Evolutionary conservation across 768 basidiomycete species (phyloP).

Genomic region (Psilocybe subaeruginosa): DNA sequence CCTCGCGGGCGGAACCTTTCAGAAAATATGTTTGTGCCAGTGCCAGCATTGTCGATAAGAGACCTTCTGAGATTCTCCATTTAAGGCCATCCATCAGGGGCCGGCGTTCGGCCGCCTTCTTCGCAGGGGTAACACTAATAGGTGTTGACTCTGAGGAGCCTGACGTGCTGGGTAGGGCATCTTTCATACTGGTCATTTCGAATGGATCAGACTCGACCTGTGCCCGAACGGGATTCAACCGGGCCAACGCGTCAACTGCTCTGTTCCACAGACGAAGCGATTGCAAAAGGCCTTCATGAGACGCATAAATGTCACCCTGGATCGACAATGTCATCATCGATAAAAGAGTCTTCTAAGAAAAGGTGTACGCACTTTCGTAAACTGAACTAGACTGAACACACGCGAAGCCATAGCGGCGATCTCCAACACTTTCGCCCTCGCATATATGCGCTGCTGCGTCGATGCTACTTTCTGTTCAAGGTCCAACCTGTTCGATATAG

Average conservation of each 20-base stretch:
- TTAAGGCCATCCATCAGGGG: constrained; percentile 58
- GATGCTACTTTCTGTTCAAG: constrained; percentile 50
- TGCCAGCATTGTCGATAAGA: constrained; percentile 67
- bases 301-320: constrained; percentile 64
- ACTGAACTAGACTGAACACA: constrained; percentile 70
- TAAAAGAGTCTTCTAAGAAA: not conserved
- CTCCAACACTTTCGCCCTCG: constrained; percentile 63
- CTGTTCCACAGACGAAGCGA: constrained; percentile 82
- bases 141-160: constrained; percentile 15
- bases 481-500: constrained; percentile 43
- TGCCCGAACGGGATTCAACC: constrained; percentile 49
- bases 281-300: constrained; percentile 64
- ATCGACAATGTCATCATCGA: not conserved
- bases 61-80: constrained; percentile 77
- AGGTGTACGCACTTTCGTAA: constrained; percentile 52
- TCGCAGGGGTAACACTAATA: constrained; percentile 20
- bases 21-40: constrained; percentile 65
- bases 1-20: constrained; percentile 83
- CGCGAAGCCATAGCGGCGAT: constrained; percentile 73
- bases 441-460: constrained; percentile 58
- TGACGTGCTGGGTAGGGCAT: constrained; percentile 38
- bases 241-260: constrained; percentile 68
- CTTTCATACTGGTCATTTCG: constrained; percentile 46
- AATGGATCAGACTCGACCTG: constrained; percentile 61
- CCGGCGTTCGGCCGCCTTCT: constrained; percentile 31